phyloP scores from a whole-genome alignment of 192 early-diverging fungal genomes.

The Gaertneriomyces semiglobifer region DNA sequence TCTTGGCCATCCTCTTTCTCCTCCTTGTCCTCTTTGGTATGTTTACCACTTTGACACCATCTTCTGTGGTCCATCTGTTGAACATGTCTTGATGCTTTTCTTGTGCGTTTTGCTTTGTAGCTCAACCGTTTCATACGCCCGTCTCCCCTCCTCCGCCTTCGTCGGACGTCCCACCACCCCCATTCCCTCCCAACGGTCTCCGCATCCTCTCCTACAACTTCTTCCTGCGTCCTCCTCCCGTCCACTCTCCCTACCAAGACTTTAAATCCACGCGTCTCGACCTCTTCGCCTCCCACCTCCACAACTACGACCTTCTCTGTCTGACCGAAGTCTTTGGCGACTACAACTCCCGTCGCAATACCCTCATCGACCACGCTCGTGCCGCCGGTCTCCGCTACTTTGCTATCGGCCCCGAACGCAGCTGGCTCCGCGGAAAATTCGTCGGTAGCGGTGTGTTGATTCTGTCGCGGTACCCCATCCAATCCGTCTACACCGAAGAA shows the following conservation, averaged over 20 bases:
- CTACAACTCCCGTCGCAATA: conserved; percentile 12
- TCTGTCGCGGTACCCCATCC: conserved; percentile 23
- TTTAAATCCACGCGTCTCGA: conserved; percentile 22
- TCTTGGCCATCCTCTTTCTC: too few relatives aligned
- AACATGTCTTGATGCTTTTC: too few relatives aligned
- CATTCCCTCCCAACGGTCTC: conserved; percentile 7
- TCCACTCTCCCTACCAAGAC: conserved; percentile 17
- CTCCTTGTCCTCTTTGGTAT: too few relatives aligned
- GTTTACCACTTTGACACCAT: too few relatives aligned
- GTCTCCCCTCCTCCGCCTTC: not conserved
- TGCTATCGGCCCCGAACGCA: conserved; percentile 25
- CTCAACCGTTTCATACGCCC: too few relatives aligned
- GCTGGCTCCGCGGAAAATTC: conserved; percentile 25
- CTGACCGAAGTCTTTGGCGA: conserved; percentile 27
- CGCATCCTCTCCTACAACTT: conserved; percentile 32
- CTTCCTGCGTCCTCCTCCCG: conserved; percentile 28
- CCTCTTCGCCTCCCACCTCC: conserved; percentile 7
- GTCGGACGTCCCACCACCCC: not conserved
- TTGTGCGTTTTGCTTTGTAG: too few relatives aligned
- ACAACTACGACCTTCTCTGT: conserved; percentile 26
- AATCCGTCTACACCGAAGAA: conserved; percentile 3
- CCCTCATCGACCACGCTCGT: conserved; percentile 18
- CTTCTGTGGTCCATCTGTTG: too few relatives aligned
- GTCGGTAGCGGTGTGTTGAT: conserved; percentile 27
- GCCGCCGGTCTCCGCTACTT: conserved; percentile 9